These are phyloP conservation scores for Sanghuangporus weigelae DNA, from an alignment of 1,284 basidiomycete genomes.

Conservation along the genomic window DNA sequence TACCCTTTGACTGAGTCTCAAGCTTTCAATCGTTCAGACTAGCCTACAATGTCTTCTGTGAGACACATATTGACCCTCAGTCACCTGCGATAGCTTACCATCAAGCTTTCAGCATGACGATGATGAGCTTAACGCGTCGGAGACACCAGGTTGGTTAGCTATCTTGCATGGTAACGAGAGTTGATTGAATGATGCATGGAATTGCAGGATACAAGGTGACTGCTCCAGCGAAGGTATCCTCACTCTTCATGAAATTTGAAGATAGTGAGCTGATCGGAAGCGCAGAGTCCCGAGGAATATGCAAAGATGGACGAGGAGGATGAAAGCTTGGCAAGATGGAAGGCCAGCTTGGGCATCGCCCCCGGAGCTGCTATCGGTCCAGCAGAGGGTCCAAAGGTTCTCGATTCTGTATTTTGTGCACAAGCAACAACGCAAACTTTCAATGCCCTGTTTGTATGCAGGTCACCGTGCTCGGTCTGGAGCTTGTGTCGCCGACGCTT, in stretches of 20 bases:
- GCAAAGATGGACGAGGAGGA: conserved; percentile 78
- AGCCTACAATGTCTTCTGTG: conserved; percentile 3
- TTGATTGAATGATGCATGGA: background rate
- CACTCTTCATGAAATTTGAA: background rate
- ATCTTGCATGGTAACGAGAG: background rate
- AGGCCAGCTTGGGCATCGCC: conserved; percentile 81
- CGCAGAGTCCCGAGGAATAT: conserved; percentile 65
- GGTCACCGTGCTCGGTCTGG: conserved; percentile 67
- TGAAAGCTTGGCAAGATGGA: conserved; percentile 85
- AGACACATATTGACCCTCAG: background rate
- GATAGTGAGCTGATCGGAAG: conserved; percentile 26
- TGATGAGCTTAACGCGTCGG: conserved; percentile 17
- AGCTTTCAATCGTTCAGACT: background rate
- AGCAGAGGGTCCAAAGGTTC: conserved; percentile 60
- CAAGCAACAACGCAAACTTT: conserved; percentile 3
- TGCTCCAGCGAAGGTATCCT: conserved; percentile 5
- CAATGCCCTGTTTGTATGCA: conserved; percentile 25
- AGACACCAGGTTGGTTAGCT: conserved; percentile 13
- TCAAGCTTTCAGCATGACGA: conserved; percentile 9
- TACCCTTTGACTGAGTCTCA: background rate
- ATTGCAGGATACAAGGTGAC: conserved; percentile 57
- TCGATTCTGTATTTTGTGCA: background rate
- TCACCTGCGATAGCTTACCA: background rate
- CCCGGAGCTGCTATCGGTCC: conserved; percentile 39
- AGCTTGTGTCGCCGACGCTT: conserved; percentile 62